phyloP scores from a whole-genome alignment of 2,329 filamentous ascomycete genomes.

The Calonectria pauciramosa region DNA sequence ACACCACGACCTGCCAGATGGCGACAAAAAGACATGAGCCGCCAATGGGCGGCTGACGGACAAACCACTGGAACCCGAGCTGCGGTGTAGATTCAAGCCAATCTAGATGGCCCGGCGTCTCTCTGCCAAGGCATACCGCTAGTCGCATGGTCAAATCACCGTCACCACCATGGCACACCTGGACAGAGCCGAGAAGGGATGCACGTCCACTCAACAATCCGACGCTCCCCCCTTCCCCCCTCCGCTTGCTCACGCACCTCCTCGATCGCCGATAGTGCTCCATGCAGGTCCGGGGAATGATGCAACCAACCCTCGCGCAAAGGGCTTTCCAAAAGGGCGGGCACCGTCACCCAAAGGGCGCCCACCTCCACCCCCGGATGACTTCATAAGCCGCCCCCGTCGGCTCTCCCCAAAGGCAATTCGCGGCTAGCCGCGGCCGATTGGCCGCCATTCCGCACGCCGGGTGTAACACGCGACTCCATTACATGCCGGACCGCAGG shows the following conservation, averaged over 20 bases:
- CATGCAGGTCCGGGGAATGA: constrained; percentile 5
- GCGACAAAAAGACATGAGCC: neutral
- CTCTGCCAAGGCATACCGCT: neutral
- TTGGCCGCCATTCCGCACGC: neutral
- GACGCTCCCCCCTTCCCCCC: neutral
- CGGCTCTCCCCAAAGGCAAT: constrained; percentile 38
- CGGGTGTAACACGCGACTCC: neutral
- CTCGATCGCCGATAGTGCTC: neutral
- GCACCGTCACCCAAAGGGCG: neutral
- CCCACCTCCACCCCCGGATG: neutral
- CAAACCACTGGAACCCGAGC: neutral
- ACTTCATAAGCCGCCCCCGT: constrained; percentile 22
- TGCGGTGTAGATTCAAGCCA: neutral
- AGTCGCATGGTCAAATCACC: neutral
- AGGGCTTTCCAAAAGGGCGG: neutral
- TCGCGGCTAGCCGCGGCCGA: constrained; percentile 42
- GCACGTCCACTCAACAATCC: neutral
- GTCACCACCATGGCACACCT: neutral
- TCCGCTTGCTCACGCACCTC: neutral
- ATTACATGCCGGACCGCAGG: neutral
- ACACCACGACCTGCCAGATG: neutral
- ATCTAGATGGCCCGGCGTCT: neutral
- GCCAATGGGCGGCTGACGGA: neutral
- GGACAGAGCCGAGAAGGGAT: neutral
- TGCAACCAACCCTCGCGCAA: neutral